Evolutionary conservation across 75 land plant genomes (phyloP).

Genomic region (Sequoia sempervirens): DNA sequence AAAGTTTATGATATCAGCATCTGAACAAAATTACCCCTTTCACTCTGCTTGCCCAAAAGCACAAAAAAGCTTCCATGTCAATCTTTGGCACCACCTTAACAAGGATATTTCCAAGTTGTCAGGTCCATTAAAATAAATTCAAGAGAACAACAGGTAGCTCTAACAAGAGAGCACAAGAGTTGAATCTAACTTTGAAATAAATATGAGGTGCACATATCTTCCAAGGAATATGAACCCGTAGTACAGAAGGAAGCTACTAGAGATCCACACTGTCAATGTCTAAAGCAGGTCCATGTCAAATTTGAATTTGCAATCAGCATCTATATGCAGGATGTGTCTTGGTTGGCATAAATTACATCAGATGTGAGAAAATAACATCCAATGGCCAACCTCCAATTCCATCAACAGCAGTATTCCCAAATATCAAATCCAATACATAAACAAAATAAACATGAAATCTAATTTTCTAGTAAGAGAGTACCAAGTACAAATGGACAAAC

Average conservation of each 20-base stretch:
- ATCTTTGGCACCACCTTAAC: not conserved
- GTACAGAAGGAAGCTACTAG: not conserved
- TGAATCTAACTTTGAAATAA: not conserved
- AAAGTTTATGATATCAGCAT: too few relatives aligned
- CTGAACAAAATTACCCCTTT: too few relatives aligned
- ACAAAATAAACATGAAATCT: not conserved
- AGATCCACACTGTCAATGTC: not conserved
- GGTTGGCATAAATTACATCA: not conserved
- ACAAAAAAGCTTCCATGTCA: not conserved
- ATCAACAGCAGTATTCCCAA: not conserved
- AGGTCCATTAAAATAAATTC: not conserved
- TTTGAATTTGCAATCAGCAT: not conserved
- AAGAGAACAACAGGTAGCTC: not conserved
- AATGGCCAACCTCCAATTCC: not conserved
- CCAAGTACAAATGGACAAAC: not conserved
- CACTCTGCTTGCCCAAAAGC: not conserved
- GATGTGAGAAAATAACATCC: not conserved
- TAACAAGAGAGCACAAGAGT: not conserved
- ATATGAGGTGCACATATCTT: not conserved
- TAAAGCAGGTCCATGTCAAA: not conserved
- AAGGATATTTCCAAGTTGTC: not conserved
- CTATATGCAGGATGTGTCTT: not conserved
- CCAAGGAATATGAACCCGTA: not conserved
- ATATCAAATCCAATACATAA: not conserved
- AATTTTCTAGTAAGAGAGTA: not conserved